A percentile compares a stretch with the other conserved stretches of the same genome.
These are phyloP conservation scores for Fusarium begoniae DNA, from an alignment of 2,329 filamentous ascomycete genomes.

Conservation along the genomic window DNA sequence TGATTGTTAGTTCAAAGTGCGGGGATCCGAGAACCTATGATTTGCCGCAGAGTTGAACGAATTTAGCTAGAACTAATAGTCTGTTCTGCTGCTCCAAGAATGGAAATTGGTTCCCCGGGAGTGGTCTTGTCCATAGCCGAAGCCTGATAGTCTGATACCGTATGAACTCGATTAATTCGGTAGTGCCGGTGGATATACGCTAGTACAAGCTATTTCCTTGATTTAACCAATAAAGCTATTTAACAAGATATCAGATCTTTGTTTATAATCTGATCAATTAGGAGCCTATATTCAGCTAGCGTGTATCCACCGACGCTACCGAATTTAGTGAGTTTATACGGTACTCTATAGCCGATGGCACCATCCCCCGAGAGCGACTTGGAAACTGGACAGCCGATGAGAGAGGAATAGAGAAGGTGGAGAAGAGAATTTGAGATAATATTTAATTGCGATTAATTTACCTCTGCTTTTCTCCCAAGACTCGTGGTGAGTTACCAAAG, in stretches of 20 bases:
- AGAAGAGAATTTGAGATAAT: background rate
- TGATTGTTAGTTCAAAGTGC: too few relatives aligned
- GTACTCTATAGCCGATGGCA: background rate
- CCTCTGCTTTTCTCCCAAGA: fast-evolving
- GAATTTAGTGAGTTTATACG: too few relatives aligned
- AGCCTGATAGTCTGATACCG: fast-evolving
- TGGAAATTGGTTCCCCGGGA: background rate
- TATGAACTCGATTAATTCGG: too few relatives aligned
- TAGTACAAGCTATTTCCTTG: too few relatives aligned
- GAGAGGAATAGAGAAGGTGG: background rate
- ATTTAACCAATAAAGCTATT: too few relatives aligned
- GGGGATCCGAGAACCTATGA: background rate
- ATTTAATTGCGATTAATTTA: too few relatives aligned
- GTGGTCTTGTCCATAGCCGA: background rate
- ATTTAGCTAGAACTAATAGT: background rate
- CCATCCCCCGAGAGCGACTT: fast-evolving
- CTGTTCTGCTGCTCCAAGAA: background rate
- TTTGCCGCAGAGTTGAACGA: background rate
- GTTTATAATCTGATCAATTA: too few relatives aligned
- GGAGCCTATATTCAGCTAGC: too few relatives aligned
- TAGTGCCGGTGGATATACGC: too few relatives aligned
- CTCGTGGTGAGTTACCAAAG: background rate
- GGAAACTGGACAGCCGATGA: fast-evolving
- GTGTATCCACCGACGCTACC: too few relatives aligned
- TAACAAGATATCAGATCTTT: too few relatives aligned